phyloP scores from a whole-genome alignment of 2,329 filamentous ascomycete species.

The Neofusicoccum ribis region DNA sequence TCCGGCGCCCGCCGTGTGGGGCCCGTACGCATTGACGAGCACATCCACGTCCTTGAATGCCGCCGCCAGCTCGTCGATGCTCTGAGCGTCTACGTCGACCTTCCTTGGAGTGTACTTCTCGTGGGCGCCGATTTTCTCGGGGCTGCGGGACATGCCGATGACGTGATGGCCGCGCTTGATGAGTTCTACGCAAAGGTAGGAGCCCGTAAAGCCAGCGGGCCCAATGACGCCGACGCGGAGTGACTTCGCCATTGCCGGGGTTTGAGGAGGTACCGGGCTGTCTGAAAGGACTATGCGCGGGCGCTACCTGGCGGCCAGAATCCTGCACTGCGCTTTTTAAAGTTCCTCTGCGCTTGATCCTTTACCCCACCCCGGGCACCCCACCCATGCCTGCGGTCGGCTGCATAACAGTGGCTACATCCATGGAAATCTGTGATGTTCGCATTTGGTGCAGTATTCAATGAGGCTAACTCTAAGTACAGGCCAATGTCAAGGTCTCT shows the following conservation, averaged over 20 bases:
- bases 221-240: conserved; percentile 35
- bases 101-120: conserved; percentile 30
- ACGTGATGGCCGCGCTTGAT: conserved; percentile 36
- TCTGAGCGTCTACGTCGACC: conserved; percentile 30
- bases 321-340: no score
- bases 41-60: conserved; percentile 33
- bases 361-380: neutral
- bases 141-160: conserved; percentile 36
- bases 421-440: no score
- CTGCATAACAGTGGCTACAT: no score
- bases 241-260: conserved; percentile 6
- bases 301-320: no score
- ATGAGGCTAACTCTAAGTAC: neutral
- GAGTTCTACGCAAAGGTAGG: conserved; percentile 35
- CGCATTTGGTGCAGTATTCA: no score
- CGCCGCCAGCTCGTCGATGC: conserved; percentile 29
- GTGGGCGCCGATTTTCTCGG: conserved; percentile 34
- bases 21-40: conserved; percentile 36
- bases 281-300: no score
- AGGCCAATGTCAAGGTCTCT: conserved; percentile 3
- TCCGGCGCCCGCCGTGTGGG: conserved; percentile 32
- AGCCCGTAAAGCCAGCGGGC: conserved; percentile 37
- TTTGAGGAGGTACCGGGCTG: no score
- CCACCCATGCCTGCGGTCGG: no score
- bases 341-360: no score